Base-by-base conservation (phyloP, 2,329 filamentous ascomycete species). In the Cercospora janseana region DNA sequence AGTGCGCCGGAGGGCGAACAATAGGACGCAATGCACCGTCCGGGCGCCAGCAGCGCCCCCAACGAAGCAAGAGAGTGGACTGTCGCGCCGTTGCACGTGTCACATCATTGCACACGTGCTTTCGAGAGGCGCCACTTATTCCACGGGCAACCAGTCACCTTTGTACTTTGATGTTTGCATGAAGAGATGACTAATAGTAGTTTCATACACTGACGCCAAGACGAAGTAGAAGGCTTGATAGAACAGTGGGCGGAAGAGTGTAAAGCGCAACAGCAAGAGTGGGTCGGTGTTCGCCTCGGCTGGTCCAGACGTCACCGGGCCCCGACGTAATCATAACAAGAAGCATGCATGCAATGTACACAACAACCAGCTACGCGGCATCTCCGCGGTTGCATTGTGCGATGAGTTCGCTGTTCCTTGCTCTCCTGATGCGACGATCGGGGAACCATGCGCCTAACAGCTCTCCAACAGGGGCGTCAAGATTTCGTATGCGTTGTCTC, bases 281-380 rank as follows among this genome's bases (percentile, higher is more conserved):
- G 15, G 24, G 9, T 13, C 41, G 42, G 49, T 21, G 37, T 12
- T 20, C 26, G 31, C 35, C 26, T 35, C 41, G 50, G 50, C 50
- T 45, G 50, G 50, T 26, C 44, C 49, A 46, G 40, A 45, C 18
- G n/a, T 42, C 42, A 24, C 51, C 51, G 23, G 43, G 37, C 26
- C n/a, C 13, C 21, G 34, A 16, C 32, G 35, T 46, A 43, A 43
- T 46, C 32, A 47, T 37, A 38, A 54, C 24, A 32, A 40, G 47
- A 16, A 26, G 41, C 46, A 54, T 42, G 23, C 41, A 54, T 40
- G 50, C 35, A 38, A 52, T 54, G 54, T 57, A 54, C 46, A 54
- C 54, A 47, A 54, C 52, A 49, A 41, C 32, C 21, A 31, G n/a
- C n/a, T n/a, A n/a, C n/a, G n/a, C n/a, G n/a, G n/a, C n/a, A n/a